Evolutionary conservation across 768 basidiomycete species (phyloP), one percentile per base, ranked within the genome.

Genomic region (Termitomyces sp.): DNA sequence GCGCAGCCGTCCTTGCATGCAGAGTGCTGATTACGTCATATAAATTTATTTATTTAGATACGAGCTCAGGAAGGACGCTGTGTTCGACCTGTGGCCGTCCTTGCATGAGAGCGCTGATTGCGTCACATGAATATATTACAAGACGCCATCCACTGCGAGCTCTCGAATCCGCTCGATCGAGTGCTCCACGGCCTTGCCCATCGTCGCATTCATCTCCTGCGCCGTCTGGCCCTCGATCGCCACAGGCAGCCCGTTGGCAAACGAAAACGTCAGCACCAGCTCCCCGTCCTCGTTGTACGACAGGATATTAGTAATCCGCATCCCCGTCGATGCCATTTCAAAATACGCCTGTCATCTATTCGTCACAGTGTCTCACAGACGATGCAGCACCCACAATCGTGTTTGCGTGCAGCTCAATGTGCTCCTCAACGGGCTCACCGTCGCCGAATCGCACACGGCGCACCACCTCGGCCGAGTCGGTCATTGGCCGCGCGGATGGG

Each of bases 161-260:
- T 68, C 56, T 29, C 69, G 57, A 29, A 70, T 61, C 24, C 63
- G 62, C 41, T 41, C n/a, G 36, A 70, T 66, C n/a, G 65, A 63
- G 37, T 62, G 64, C 54, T 69, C 66, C 3, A 70, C 65, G 0
- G 54, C 64, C 37, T 26, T 51, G 29, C 69, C 69, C 13, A 67
- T 45, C 10, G n/a, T 37, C 20, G 18, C 55, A 28, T 69, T 69
- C 46, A 68, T n/a, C 55, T 68, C 66, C 33, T 61, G 42, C 33
- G 44, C 22, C 7, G 34, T 45, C 54, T 51, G 44, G 0, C 52
- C 56, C 2, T 57, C 52, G 5, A 26, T 5, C 0, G 37, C 12
- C 37, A 52, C 65, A 3, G 69, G 69, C 12, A 70, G 62, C 2
- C 69, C 69, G 18, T 67, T 67, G 1, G 68, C 66, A 53, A 69